A percentile compares a stretch with the other conserved stretches of the same genome.
These are phyloP conservation scores for Cladophialophora immunda DNA, from an alignment of 2,329 filamentous ascomycete species.

Conservation along the genomic window DNA sequence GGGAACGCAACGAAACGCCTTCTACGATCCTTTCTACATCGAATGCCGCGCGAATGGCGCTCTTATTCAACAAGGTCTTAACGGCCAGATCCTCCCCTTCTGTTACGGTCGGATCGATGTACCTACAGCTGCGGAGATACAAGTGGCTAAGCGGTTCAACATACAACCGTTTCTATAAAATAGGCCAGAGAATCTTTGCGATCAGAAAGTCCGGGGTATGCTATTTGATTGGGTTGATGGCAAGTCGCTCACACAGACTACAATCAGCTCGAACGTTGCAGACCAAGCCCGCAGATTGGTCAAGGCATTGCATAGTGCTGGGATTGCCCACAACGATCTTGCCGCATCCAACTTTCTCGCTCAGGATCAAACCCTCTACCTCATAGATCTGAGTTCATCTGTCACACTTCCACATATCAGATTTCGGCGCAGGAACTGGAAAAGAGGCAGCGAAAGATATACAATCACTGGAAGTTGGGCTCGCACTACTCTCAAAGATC, in stretches of 20 bases:
- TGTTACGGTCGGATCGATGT: conserved; percentile 24
- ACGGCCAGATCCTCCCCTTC: conserved; percentile 14
- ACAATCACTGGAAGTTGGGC: conserved; percentile 13
- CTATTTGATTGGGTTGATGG: conserved; percentile 20
- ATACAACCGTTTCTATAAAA: conserved; percentile 18
- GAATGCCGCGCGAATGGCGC: conserved; percentile 26
- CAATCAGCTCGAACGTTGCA: conserved; percentile 14
- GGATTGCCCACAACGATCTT: neutral
- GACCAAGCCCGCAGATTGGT: conserved; percentile 7
- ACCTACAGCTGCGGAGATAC: neutral
- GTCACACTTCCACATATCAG: conserved; percentile 23
- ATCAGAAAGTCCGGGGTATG: conserved; percentile 14
- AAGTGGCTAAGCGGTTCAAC: conserved; percentile 3
- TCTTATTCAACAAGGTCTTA: conserved; percentile 18
- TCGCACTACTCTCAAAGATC: conserved; percentile 8
- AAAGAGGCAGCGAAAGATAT: conserved; percentile 18
- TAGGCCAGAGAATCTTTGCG: neutral
- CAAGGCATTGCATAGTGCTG: conserved; percentile 9
- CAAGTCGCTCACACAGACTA: neutral
- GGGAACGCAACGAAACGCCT: conserved; percentile 12
- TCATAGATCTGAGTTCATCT: conserved; percentile 23
- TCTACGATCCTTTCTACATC: conserved; percentile 28
- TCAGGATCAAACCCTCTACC: conserved; percentile 14
- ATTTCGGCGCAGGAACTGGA: conserved; percentile 15
- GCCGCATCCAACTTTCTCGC: conserved; percentile 19